Evolutionary conservation across 2,329 filamentous ascomycete species (phyloP), one percentile per base, ranked within the genome.

Genomic region (Trichocomaceae sp.): DNA sequence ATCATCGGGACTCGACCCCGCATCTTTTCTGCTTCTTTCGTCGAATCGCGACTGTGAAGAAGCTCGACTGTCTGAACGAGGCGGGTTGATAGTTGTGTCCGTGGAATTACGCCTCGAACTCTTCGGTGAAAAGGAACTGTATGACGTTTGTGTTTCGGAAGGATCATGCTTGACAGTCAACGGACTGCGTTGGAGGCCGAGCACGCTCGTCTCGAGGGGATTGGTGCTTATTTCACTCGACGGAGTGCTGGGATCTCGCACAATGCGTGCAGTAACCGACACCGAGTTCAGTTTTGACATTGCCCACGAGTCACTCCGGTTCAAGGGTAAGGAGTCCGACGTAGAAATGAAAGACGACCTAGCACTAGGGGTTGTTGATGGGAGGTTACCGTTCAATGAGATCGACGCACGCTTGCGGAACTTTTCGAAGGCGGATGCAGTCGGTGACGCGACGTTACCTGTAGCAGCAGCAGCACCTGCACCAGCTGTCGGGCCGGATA

Each of bases 221-320:
- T 68, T 63, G 4, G 59, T 10, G 15, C 57, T 63, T 26, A 60
- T 54, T 33, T 69, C 65, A 57, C 56, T 68, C 56, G 58, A 68
- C 70, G 63, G 76, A 73, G 62, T 78, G 75, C 46, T 70, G 66
- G 54, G 76, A 79, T 62, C 86, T 47, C 89, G 83, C 37, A 95
- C 76, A 59, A 95, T 95, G 50, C 86, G 83, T 48, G 91, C 88
- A 17, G 87, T 93, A 10, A 96, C 90, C 46, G 90, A 91, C n/a
- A 95, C 83, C 0, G 89, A 91, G 64, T 91, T 88, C 5, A 52
- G 50, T 12, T 67, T 63, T n/a, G 61, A 61, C 17, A 65, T 65
- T 26, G 58, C 52, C 22, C 57, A 56, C 12, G 65, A 66, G 8
- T 66, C 66, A 35, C 61, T 63, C 26, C 64, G 63, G 33, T 61